Base-by-base conservation (phyloP, 176 grass and related monocot species). In the Triticum timopheevii region DNA sequence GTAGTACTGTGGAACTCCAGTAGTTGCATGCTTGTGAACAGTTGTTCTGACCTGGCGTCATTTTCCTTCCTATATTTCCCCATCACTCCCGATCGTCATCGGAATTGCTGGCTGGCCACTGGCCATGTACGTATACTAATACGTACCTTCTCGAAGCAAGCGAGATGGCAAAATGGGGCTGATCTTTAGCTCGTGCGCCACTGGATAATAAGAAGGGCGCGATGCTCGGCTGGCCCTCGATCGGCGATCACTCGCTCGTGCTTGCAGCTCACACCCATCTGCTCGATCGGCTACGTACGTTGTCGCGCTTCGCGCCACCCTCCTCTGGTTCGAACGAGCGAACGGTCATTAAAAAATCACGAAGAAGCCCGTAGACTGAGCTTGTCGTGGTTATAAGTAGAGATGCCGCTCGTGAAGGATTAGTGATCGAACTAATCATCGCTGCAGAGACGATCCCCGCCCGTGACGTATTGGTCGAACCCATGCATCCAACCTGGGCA, bases 181-280 rank as follows among this genome's bases (percentile, higher is more conserved):
- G 15, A 34, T 72, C 20, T 34, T 30, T 16, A 50, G 69, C 61
- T 40, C 31, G 33, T 10, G 75, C 61, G 87, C 76, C 73, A 49
- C 45, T 49, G 45, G 45, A 49, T 13, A 34, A 47, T 13, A 47
- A 47, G 40, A 44, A 44, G 40, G 40, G 40, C 40, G 42, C 76
- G 82, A 84, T 58, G 40, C 87, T 31, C 23, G 2, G 36, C 81
- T 88, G 73, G 73, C 76, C 71, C 28, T 73, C 20, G 15, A 38
- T 38, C 35, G 87, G 35, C 35, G 35, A 36, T 36, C 35, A 36
- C 35, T 36, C 35, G 7, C 35, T 36, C 35, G 6, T 36, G 35
- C 35, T 38, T 38, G 36, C n/a, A 30, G 81, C 49, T 66, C 71
- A 50, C 20, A 7, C 25, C 59, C 28, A 75, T 9, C 6, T 38